Conservation (phyloP, 306 rosid species). For the Astragalus glycyphyllos region DNA sequence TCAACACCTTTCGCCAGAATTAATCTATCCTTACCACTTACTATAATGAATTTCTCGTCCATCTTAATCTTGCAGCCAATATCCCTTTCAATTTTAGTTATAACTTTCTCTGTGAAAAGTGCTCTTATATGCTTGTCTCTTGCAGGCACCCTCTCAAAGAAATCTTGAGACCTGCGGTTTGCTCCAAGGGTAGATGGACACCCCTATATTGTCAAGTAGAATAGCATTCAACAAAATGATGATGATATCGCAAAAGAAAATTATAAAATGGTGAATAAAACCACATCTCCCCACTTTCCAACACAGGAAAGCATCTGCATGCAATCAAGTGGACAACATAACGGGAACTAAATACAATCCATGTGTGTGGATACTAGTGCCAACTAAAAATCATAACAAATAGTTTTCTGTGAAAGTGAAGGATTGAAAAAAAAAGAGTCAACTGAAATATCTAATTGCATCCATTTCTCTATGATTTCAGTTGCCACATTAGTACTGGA, state of each 20-base stretch:
- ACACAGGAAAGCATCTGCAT: background rate
- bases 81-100: conserved; percentile 84
- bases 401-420: background rate
- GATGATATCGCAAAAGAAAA: background rate
- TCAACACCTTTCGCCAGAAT: conserved; percentile 88
- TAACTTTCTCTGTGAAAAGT: conserved; percentile 78
- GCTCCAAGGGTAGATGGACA: conserved; percentile 99
- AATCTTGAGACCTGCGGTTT: conserved; percentile 92
- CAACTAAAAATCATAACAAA: conserved; percentile 12
- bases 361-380: background rate
- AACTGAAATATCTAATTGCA: background rate
- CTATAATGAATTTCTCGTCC: conserved; percentile 92
- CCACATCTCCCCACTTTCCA: background rate
- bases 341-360: background rate
- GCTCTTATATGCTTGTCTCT: conserved; percentile 79
- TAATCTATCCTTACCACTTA: conserved; percentile 90
- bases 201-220: conserved; percentile 62
- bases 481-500: background rate
- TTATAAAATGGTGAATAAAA: background rate
- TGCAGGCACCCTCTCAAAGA: conserved; percentile 94
- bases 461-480: conserved; percentile 2
- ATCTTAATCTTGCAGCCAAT: conserved; percentile 92
- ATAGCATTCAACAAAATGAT: conserved; percentile 34
- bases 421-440: background rate
- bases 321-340: background rate